A percentile compares a stretch with the other conserved stretches of the same genome.
phyloP scores from a whole-genome alignment of 2,329 filamentous ascomycete species.

The Apiospora kogelbergensis region DNA sequence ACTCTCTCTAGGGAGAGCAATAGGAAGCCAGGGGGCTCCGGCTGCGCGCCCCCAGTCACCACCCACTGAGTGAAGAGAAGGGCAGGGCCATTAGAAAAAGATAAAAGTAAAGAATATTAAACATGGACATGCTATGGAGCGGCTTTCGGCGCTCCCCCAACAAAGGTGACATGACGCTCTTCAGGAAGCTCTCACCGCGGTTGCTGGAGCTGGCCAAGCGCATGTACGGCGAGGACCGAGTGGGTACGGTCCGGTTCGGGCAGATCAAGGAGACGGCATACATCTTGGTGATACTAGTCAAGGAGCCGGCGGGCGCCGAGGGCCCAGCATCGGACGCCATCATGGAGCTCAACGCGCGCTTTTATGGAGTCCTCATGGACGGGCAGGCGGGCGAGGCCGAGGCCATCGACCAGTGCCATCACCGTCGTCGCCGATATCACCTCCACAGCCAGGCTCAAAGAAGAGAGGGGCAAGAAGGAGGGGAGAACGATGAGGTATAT shows the following conservation, averaged over 20 bases:
- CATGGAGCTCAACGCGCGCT: constrained; percentile 12
- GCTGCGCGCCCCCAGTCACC: not conserved
- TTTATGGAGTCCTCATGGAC: constrained; percentile 15
- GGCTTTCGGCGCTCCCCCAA: constrained; percentile 12
- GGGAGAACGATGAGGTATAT: not conserved
- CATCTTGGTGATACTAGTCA: constrained; percentile 9
- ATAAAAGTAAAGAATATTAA: not conserved
- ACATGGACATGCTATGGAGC: constrained; percentile 11
- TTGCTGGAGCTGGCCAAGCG: constrained; percentile 6
- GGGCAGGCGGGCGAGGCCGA: constrained; percentile 8
- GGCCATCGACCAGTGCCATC: not conserved
- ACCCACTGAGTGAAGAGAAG: not conserved
- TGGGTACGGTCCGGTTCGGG: constrained; percentile 5
- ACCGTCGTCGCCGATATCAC: not conserved
- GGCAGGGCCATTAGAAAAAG: not conserved
- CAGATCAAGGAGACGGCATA: constrained; percentile 12
- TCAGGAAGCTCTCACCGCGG: constrained; percentile 3
- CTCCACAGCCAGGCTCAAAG: not conserved
- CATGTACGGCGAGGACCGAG: constrained; percentile 13
- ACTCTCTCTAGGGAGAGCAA: no score
- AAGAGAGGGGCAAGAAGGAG: not conserved
- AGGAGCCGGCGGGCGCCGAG: constrained; percentile 13
- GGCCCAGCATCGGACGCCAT: constrained; percentile 12
- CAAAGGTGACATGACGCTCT: constrained; percentile 10
- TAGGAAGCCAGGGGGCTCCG: not conserved